phyloP scores from a whole-genome alignment of 106 monocot genomes.

The Allium fistulosum region DNA sequence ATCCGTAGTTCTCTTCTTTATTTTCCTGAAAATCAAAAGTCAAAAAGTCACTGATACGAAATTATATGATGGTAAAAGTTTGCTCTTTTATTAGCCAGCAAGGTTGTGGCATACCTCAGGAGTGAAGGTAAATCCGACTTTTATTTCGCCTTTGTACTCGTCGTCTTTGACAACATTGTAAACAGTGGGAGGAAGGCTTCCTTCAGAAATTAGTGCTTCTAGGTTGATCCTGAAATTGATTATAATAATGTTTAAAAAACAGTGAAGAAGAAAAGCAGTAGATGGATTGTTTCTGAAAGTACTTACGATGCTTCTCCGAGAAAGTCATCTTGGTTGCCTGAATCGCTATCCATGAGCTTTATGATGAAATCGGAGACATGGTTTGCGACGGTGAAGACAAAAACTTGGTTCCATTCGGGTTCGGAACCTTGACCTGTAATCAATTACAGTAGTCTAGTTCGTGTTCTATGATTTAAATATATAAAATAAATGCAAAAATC shows the following conservation, averaged over 20 bases:
- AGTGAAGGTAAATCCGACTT: slow-evolving; percentile 72
- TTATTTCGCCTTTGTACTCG: slow-evolving; percentile 75
- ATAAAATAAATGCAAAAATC: neutral
- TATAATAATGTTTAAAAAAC: neutral
- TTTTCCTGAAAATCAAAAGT: neutral
- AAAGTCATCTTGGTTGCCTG: slow-evolving; percentile 34
- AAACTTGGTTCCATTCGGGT: slow-evolving; percentile 61
- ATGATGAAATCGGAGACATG: slow-evolving; percentile 35
- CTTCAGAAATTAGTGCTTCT: slow-evolving; percentile 60
- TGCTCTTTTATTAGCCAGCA: neutral
- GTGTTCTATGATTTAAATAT: neutral
- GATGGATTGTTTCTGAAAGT: neutral
- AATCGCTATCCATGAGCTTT: slow-evolving; percentile 57
- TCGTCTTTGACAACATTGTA: slow-evolving; percentile 89
- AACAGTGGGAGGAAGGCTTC: slow-evolving; percentile 53
- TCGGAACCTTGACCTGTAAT: slow-evolving; percentile 43
- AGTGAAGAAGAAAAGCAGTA: neutral
- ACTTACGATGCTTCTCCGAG: slow-evolving; percentile 51
- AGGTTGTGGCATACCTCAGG: slow-evolving; percentile 36
- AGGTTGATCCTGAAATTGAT: slow-evolving; percentile 46
- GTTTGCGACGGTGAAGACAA: slow-evolving; percentile 40
- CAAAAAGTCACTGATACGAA: too few relatives aligned
- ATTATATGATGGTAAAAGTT: neutral
- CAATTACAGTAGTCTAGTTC: neutral
- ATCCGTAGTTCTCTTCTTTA: neutral